A percentile compares a stretch with the other conserved stretches of the same genome.
phyloP scores from a whole-genome alignment of 495 filamentous ascomycete species.

The Aspergillus incahuasiensis region DNA sequence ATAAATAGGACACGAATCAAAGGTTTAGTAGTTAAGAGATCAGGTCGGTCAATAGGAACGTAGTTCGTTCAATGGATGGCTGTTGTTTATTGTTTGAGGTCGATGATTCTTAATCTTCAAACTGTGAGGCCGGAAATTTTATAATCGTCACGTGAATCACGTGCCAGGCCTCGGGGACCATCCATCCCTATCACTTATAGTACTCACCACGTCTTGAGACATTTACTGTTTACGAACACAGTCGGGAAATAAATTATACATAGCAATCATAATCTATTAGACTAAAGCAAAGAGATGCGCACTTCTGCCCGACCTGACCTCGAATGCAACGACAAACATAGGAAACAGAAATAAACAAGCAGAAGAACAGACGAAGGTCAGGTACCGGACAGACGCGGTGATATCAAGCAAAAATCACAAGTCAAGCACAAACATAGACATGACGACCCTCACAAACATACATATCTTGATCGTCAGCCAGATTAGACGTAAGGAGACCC shows the following conservation, averaged over 20 bases:
- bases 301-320: conserved; percentile 44
- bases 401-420: conserved; percentile 46
- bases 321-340: conserved; percentile 19
- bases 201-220: neutral
- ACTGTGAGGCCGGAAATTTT: conserved; percentile 7
- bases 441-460: neutral
- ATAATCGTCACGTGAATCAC: conserved; percentile 17
- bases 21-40: neutral
- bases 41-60: neutral
- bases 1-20: neutral
- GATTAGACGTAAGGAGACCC: neutral
- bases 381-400: conserved; percentile 47
- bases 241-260: neutral
- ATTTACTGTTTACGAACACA: neutral
- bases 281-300: conserved; percentile 40
- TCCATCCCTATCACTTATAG: neutral
- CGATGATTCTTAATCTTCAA: neutral
- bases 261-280: conserved; percentile 9
- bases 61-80: neutral
- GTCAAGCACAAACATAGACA: conserved; percentile 9
- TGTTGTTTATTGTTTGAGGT: neutral
- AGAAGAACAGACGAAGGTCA: conserved; percentile 22
- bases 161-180: conserved; percentile 5
- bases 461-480: neutral
- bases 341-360: conserved; percentile 15